A percentile compares a stretch with the other conserved stretches of the same genome.
Evolutionary conservation across 306 rosid genomes (phyloP).

Genomic region (Benincasa hispida): DNA sequence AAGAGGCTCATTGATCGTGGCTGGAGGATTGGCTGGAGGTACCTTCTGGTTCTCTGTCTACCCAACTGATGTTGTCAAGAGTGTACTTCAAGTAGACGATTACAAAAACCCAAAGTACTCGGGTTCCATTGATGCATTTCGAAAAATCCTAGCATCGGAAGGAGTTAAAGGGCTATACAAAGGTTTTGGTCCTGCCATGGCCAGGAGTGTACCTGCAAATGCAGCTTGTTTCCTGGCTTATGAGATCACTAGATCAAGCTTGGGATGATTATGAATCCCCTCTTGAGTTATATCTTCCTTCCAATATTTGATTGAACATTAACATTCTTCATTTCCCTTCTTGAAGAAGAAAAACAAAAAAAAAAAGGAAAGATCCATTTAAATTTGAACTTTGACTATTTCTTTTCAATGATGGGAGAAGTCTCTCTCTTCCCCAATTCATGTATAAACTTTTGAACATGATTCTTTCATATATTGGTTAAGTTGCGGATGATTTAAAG

Average conservation of each 20-base stretch:
- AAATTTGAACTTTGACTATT: not conserved
- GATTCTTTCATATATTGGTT: not conserved
- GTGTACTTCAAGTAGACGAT: constrained; percentile 85
- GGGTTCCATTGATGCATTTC: constrained; percentile 70
- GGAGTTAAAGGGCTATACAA: constrained; percentile 75
- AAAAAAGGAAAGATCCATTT: not conserved
- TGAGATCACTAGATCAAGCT: constrained; percentile 74
- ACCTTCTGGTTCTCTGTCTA: constrained; percentile 63
- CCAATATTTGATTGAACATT: constrained; percentile 1
- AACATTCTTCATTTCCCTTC: not conserved
- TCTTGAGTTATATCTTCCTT: not conserved
- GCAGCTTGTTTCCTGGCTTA: constrained; percentile 98
- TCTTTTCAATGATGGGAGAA: not conserved
- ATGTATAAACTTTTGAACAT: not conserved
- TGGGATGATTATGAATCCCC: constrained; percentile 30
- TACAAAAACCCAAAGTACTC: constrained; percentile 68
- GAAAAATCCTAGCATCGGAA: constrained; percentile 54
- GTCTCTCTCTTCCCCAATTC: not conserved
- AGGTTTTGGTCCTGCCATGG: constrained; percentile 98
- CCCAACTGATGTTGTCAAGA: constrained; percentile 88
- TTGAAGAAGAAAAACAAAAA: not conserved
- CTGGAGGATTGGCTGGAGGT: constrained; percentile 97
- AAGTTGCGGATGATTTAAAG: no score
- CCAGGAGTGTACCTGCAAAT: constrained; percentile 81
- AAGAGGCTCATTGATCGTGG: constrained; percentile 65